phyloP scores from a whole-genome alignment of 1,284 basidiomycete species.

The Malassezia arunalokei region DNA sequence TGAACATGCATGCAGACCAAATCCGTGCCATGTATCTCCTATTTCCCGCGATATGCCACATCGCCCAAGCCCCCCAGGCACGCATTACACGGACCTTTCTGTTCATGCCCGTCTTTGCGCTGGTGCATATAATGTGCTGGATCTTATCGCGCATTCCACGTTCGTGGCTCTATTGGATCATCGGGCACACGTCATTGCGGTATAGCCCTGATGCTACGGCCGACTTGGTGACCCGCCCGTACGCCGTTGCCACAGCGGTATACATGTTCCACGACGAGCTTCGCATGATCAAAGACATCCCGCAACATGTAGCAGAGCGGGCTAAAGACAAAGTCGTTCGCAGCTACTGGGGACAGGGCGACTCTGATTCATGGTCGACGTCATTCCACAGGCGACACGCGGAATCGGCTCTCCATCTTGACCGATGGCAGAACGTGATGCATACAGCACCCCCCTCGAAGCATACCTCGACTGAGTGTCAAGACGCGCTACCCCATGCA shows the following conservation, averaged over 20 bases:
- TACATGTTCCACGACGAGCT: constrained; percentile 8
- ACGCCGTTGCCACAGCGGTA: not conserved
- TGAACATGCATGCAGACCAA: not conserved
- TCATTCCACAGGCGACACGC: constrained; percentile 5
- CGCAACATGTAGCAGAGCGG: not conserved
- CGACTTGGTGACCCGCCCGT: not conserved
- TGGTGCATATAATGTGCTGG: not conserved
- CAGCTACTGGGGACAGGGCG: constrained; percentile 7
- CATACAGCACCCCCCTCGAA: not conserved
- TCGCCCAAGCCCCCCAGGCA: constrained; percentile 3
- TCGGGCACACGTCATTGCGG: not conserved
- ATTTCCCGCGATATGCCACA: constrained; percentile 12
- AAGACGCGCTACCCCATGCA: constrained; percentile 4
- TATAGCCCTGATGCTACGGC: not conserved
- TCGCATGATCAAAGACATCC: constrained; percentile 1
- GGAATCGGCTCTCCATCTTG: constrained; percentile 1
- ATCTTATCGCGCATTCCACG: constrained; percentile 3
- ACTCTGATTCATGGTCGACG: constrained; percentile 13
- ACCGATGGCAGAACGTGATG: not conserved
- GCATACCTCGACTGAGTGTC: constrained; percentile 6
- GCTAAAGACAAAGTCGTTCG: not conserved
- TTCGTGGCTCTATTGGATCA: not conserved
- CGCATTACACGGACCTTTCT: not conserved
- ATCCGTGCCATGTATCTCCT: constrained; percentile 6
- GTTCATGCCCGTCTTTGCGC: not conserved